Conservation (phyloP, 345 rosid species). For the Salix brachista region DNA sequence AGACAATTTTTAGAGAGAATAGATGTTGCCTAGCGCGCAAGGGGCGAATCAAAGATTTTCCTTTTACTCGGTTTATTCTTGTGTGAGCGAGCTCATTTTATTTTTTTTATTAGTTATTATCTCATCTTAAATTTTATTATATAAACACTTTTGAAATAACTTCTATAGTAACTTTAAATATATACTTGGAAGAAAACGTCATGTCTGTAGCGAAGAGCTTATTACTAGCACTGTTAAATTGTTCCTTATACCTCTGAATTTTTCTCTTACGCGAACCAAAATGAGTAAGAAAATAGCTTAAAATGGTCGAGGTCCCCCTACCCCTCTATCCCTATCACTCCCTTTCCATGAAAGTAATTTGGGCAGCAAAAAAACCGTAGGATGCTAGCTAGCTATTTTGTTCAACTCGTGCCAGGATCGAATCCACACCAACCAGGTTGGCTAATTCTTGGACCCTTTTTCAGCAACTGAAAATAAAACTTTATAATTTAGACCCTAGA, state of each 20-base stretch:
- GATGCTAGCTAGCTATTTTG: neutral
- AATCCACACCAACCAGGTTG: slow-evolving; percentile 29
- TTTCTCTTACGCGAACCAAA: too few species aligned
- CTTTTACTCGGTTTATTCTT: too few species aligned
- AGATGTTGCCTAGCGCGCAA: rapidly evolving
- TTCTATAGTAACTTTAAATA: too few species aligned
- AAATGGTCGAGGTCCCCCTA: neutral
- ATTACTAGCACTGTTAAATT: neutral
- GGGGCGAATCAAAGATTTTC: too few species aligned
- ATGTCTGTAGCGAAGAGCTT: neutral
- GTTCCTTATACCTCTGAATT: neutral
- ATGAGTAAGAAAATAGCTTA: neutral
- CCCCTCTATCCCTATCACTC: neutral
- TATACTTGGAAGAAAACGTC: neutral
- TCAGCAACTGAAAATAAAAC: neutral
- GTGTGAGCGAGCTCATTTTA: too few species aligned
- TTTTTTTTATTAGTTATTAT: too few species aligned
- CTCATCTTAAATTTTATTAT: too few species aligned
- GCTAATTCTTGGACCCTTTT: slow-evolving; percentile 1
- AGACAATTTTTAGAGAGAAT: too few species aligned
- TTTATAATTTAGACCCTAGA: neutral
- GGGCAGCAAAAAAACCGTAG: too few species aligned
- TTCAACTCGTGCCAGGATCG: neutral
- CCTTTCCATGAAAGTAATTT: neutral
- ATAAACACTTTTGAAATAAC: too few species aligned